Conservation (phyloP, 805 yeast species). For the Wickerhamomyces chambardii region DNA sequence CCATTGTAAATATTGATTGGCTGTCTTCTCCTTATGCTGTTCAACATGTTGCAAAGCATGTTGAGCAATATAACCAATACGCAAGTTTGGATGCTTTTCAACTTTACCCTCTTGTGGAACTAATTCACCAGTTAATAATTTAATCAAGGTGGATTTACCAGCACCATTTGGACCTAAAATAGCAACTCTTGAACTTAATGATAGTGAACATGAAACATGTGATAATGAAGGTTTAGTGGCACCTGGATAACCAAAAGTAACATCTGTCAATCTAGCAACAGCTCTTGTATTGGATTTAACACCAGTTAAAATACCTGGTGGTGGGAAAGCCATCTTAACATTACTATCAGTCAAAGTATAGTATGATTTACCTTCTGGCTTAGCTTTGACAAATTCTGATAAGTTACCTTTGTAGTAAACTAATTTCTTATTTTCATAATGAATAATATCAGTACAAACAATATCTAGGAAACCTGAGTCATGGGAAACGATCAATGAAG, state of each 20-base stretch:
- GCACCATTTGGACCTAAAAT: slow-evolving; percentile 98
- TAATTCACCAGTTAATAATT: slow-evolving; percentile 86
- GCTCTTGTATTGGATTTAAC: slow-evolving; percentile 92
- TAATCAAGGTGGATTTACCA: slow-evolving; percentile 94
- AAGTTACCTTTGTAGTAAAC: slow-evolving; percentile 95
- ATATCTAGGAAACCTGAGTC: slow-evolving; percentile 94
- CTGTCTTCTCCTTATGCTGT: slow-evolving; percentile 94
- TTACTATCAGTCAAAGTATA: slow-evolving; percentile 89
- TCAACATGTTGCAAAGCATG: slow-evolving; percentile 97
- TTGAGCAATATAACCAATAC: slow-evolving; percentile 98
- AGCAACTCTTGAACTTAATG: slow-evolving; percentile 95
- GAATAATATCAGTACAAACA: slow-evolving; percentile 95
- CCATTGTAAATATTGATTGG: slow-evolving; percentile 98
- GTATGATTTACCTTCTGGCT: slow-evolving; percentile 95
- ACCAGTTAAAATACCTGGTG: slow-evolving; percentile 97
- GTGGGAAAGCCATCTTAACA: slow-evolving; percentile 97
- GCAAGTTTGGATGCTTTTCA: slow-evolving; percentile 95
- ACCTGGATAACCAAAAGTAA: slow-evolving; percentile 87
- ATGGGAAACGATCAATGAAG: slow-evolving; percentile 94
- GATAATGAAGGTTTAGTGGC: slow-evolving; percentile 73
- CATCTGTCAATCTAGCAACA: slow-evolving; percentile 80
- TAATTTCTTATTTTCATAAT: slow-evolving; percentile 90
- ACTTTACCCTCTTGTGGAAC: slow-evolving; percentile 83
- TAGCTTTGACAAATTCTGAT: slow-evolving; percentile 81
- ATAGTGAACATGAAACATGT: slow-evolving; percentile 81